phyloP scores from a whole-genome alignment of 2,329 filamentous ascomycete species.

The Cadophora gregata region DNA sequence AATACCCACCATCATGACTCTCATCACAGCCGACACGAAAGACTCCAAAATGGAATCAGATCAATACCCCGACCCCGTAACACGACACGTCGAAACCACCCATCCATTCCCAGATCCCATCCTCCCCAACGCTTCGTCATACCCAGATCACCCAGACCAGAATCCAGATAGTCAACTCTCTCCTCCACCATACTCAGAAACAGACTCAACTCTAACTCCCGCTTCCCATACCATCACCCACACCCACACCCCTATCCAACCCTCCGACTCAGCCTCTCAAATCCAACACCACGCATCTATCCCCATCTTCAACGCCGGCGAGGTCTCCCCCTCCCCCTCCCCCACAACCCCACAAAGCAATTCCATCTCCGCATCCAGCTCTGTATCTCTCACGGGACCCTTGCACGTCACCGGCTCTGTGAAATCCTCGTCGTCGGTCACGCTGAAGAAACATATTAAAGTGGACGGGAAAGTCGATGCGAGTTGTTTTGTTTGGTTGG shows the following conservation, averaged over 20 bases:
- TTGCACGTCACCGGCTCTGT: constrained; percentile 34
- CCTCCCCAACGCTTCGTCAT: not conserved
- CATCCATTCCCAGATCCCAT: constrained; percentile 7
- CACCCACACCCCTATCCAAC: not conserved
- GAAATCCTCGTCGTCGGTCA: constrained; percentile 25
- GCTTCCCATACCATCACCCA: not conserved
- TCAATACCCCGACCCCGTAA: not conserved
- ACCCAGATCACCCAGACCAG: not conserved
- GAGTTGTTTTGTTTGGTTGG: constrained; percentile 20
- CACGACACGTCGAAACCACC: constrained; percentile 9
- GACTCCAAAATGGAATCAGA: constrained; percentile 12
- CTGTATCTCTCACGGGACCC: constrained; percentile 31
- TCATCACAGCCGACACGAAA: constrained; percentile 30
- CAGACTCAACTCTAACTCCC: not conserved
- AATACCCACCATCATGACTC: constrained; percentile 16
- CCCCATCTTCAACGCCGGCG: not conserved
- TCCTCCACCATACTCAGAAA: constrained; percentile 15
- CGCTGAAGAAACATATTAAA: constrained; percentile 28
- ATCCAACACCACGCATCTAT: not conserved
- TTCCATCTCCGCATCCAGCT: constrained; percentile 22
- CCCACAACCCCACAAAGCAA: constrained; percentile 31
- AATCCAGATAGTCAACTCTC: not conserved
- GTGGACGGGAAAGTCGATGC: constrained; percentile 34
- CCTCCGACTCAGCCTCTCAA: not conserved
- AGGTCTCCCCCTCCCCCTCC: not conserved